Conservation (phyloP, 495 filamentous ascomycete genomes). For the Neurospora pannonica region DNA sequence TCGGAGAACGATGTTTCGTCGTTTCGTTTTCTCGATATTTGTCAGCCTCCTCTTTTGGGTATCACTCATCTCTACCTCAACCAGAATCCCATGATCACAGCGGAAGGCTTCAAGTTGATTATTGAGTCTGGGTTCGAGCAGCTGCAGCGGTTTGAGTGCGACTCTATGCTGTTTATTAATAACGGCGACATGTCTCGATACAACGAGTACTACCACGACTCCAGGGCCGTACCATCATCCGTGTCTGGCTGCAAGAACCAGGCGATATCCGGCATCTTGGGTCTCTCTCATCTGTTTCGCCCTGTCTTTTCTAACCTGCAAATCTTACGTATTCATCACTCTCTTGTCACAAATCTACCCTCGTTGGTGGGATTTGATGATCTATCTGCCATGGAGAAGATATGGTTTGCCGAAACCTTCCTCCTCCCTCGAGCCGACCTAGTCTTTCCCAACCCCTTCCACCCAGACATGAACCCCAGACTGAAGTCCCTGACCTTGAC, state of each 20-base stretch:
- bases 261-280: conserved; percentile 23
- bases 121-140: conserved; percentile 19
- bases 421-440: conserved; percentile 25
- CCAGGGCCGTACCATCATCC: not conserved
- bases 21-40: conserved; percentile 5
- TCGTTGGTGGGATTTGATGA: conserved; percentile 14
- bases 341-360: conserved; percentile 35
- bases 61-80: conserved; percentile 37
- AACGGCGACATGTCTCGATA: not conserved
- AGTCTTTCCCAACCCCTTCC: conserved; percentile 31
- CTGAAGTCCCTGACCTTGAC: conserved; percentile 31
- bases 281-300: conserved; percentile 32
- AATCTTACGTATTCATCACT: conserved; percentile 37
- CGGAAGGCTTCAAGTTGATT: conserved; percentile 23
- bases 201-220: not conserved
- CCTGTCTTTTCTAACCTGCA: conserved; percentile 35
- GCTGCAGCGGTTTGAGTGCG: conserved; percentile 37
- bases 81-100: conserved; percentile 23
- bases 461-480: conserved; percentile 38
- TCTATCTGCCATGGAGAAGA: conserved; percentile 12
- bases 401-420: conserved; percentile 29
- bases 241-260: not conserved
- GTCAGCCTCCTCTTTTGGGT: conserved; percentile 9
- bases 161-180: conserved; percentile 10
- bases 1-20: not conserved